Evolutionary conservation across 768 basidiomycete genomes (phyloP).

Genomic region (Sporobolomyces phaffii): DNA sequence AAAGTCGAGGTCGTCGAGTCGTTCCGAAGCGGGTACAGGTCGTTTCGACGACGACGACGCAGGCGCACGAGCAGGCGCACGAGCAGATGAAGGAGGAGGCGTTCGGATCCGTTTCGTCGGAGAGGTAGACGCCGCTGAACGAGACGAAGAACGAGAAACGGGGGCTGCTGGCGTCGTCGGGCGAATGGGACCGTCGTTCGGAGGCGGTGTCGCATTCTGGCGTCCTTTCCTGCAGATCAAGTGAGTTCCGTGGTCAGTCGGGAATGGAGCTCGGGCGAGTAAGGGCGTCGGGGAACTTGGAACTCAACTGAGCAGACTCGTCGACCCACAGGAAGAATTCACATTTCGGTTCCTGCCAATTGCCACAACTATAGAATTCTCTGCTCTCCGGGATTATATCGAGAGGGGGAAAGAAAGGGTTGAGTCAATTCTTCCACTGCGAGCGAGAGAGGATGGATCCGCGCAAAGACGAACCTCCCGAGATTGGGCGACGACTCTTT

Average conservation of each 20-base stretch:
- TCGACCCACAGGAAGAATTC: constrained; percentile 26
- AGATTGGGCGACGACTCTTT: constrained; percentile 24
- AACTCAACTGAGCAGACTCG: constrained; percentile 2
- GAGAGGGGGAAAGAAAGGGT: background rate
- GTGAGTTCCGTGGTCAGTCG: background rate
- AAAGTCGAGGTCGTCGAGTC: constrained; percentile 21
- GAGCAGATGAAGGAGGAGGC: background rate
- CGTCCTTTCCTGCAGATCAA: constrained; percentile 15
- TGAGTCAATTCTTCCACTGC: no score
- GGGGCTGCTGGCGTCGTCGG: background rate
- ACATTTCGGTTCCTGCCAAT: constrained; percentile 25
- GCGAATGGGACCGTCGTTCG: background rate
- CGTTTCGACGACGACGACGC: background rate
- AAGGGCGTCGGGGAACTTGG: background rate
- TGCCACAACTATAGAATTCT: constrained; percentile 27
- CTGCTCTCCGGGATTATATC: background rate
- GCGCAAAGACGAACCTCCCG: background rate
- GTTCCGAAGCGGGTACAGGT: background rate
- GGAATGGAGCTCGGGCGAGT: background rate
- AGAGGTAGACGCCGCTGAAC: background rate
- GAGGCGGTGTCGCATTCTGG: constrained; percentile 9
- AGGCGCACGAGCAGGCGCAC: no score
- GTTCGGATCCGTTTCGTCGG: background rate
- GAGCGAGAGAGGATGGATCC: no score
- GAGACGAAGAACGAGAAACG: no score